Evolutionary conservation across 306 rosid species (phyloP).

Genomic region (Quercus dentata): DNA sequence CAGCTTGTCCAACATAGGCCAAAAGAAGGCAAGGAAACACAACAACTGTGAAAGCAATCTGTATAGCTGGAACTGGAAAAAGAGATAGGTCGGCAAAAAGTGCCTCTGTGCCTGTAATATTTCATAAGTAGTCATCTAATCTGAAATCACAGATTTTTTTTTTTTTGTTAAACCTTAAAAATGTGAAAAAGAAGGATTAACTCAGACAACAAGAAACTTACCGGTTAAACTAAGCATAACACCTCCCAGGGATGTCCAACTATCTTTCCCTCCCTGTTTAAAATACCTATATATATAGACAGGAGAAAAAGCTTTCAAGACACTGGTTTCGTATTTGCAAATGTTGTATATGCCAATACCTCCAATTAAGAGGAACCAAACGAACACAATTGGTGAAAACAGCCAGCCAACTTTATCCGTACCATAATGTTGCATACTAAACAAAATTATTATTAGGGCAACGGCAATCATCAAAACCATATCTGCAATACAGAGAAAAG

Average conservation of each 20-base stretch:
- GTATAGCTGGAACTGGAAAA: constrained; percentile 95
- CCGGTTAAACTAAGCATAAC: constrained; percentile 97
- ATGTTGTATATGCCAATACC: constrained; percentile 90
- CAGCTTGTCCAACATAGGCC: constrained; percentile 98
- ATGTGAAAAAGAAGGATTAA: background rate
- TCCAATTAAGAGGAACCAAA: constrained; percentile 92
- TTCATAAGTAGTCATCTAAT: constrained; percentile 17
- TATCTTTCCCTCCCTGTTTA: constrained; percentile 62
- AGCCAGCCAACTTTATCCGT: constrained; percentile 98
- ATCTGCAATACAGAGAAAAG: constrained; percentile 47
- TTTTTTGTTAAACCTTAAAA: background rate
- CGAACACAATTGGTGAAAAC: constrained; percentile 92
- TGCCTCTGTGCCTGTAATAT: constrained; percentile 91
- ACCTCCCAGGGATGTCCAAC: constrained; percentile 97
- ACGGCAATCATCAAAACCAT: constrained; percentile 86
- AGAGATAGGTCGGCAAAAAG: constrained; percentile 92
- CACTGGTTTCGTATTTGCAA: constrained; percentile 63
- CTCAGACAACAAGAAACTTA: constrained; percentile 19
- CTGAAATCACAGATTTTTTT: no score
- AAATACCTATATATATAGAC: constrained; percentile 76
- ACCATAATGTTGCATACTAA: constrained; percentile 94
- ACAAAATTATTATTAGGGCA: constrained; percentile 68
- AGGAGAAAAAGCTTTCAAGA: constrained; percentile 85
- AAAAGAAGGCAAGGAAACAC: constrained; percentile 98
- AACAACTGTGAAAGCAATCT: constrained; percentile 80